Percentiles rank a stretch among this genome's conserved stretches.
phyloP scores from a whole-genome alignment of 2,329 filamentous ascomycete genomes.

The Sarocladium kiliense region DNA sequence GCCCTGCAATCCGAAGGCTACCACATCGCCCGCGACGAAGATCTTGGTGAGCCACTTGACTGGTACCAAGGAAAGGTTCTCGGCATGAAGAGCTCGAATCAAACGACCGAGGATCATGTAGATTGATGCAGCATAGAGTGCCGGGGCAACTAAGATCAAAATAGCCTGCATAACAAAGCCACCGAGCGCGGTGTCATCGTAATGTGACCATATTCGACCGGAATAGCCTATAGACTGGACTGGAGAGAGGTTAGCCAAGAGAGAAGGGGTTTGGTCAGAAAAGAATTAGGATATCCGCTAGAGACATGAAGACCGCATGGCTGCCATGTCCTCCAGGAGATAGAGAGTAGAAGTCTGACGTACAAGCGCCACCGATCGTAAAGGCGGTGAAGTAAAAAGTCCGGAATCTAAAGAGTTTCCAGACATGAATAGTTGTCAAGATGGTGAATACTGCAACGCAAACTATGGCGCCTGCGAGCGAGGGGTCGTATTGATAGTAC shows the following conservation, averaged over 20 bases:
- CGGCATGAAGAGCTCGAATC: slow-evolving; percentile 31
- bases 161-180: slow-evolving; percentile 36
- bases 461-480: slow-evolving; percentile 32
- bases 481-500: slow-evolving; percentile 10
- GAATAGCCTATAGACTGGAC: slow-evolving; percentile 39
- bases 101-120: slow-evolving; percentile 46
- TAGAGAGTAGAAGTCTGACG: slow-evolving; percentile 15
- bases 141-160: slow-evolving; percentile 40
- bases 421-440: slow-evolving; percentile 36
- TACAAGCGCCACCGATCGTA: slow-evolving; percentile 41
- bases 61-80: slow-evolving; percentile 26
- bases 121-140: slow-evolving; percentile 43
- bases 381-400: slow-evolving; percentile 49
- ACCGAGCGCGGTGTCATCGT: slow-evolving; percentile 6
- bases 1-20: slow-evolving; percentile 47
- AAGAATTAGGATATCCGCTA: background rate
- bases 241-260: slow-evolving; percentile 14
- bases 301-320: background rate
- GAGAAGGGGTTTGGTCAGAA: background rate
- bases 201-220: slow-evolving; percentile 18
- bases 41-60: slow-evolving; percentile 43
- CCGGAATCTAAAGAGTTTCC: slow-evolving; percentile 35
- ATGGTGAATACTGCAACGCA: slow-evolving; percentile 40
- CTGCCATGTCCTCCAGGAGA: background rate
- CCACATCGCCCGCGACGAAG: slow-evolving; percentile 50